These are phyloP conservation scores for Polygonum aviculare DNA, from an alignment of 148 eudicot genomes.

Conservation along the genomic window DNA sequence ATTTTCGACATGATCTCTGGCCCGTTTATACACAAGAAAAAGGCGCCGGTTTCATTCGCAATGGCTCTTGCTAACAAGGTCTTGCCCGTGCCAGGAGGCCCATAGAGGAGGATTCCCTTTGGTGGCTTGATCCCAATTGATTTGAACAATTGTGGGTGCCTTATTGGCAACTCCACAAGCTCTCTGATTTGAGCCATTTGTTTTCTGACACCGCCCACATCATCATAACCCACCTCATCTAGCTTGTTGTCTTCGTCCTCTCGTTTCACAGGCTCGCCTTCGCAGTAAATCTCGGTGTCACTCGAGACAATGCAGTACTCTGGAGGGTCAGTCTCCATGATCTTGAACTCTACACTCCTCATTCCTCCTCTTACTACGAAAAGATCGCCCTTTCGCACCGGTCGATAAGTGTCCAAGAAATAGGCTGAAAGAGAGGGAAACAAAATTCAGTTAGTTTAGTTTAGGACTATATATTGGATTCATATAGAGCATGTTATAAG, in stretches of 20 bases:
- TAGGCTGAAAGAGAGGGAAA: constrained; percentile 40
- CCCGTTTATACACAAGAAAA: constrained; percentile 82
- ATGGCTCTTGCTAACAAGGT: constrained; percentile 78
- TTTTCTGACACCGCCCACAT: constrained; percentile 80
- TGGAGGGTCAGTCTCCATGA: constrained; percentile 70
- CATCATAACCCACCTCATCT: constrained; percentile 80
- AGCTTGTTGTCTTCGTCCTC: constrained; percentile 70
- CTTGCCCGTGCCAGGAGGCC: constrained; percentile 85
- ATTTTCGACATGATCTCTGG: constrained; percentile 85
- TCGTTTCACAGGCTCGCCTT: constrained; percentile 74
- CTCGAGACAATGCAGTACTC: constrained; percentile 81
- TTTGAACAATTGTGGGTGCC: constrained; percentile 79
- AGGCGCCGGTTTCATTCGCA: constrained; percentile 92
- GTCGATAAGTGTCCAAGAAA: constrained; percentile 68
- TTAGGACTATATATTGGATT: not conserved
- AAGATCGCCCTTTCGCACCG: constrained; percentile 62
- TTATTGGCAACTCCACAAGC: constrained; percentile 61
- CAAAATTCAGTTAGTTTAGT: not conserved
- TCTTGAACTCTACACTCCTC: constrained; percentile 80
- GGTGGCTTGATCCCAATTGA: constrained; percentile 86
- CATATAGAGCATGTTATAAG: not conserved
- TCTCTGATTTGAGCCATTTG: constrained; percentile 90
- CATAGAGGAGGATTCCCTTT: constrained; percentile 71
- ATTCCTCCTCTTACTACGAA: constrained; percentile 85
- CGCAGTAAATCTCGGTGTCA: constrained; percentile 75